Base-by-base conservation (phyloP, 2,329 filamentous ascomycete genomes). In the Fusarium sp. region DNA sequence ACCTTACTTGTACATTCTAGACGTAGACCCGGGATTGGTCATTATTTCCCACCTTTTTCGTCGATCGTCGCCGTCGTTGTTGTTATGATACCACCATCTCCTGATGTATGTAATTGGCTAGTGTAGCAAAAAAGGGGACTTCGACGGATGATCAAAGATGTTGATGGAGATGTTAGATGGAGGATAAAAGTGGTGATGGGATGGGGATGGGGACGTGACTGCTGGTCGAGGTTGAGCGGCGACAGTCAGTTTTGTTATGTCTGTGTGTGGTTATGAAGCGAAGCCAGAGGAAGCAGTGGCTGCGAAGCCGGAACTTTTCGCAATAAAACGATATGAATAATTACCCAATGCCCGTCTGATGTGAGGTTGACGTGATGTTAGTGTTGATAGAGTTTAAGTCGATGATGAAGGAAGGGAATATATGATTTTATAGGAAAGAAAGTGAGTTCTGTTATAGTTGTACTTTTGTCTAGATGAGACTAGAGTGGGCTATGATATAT, bases 1-100 rank as follows among this genome's bases (percentile, higher is more conserved):
- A 64, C 60, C 59, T 72, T 77, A 75, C 64, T 60, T 78, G 75
- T 80, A 78, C 74, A 79, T 80, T 77, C 73, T 78, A 79, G 78
- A 79, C 70, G 66, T 61, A 60, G 75, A 74, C 75, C 75, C 74
- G 68, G 74, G 76, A 74, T 68, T 72, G 77, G 77, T 73, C 74
- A 59, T 49, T 73, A 72, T 66, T 63, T 63, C 63, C 55, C 51
- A 53, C 57, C 65, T 59, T 77, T 70, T 64, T 30, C 72, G 71
- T 68, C 45, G 63, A 66, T 68, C 47, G 59, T 67, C 70, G 71
- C 63, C 49, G 67, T 68, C 69, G 73, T 65, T 66, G 68, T 76
- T 73, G 56, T 66, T 75, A 73, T 73, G 76, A 79, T 76, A 74
- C 69, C 74, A 77, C 64, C 75, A 79, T 77, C 66, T 78, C 68